Percentiles rank a stretch among this genome's conserved stretches.
Conservation (phyloP, 148 eudicot genomes). For the Pharnaceum exiguum region DNA sequence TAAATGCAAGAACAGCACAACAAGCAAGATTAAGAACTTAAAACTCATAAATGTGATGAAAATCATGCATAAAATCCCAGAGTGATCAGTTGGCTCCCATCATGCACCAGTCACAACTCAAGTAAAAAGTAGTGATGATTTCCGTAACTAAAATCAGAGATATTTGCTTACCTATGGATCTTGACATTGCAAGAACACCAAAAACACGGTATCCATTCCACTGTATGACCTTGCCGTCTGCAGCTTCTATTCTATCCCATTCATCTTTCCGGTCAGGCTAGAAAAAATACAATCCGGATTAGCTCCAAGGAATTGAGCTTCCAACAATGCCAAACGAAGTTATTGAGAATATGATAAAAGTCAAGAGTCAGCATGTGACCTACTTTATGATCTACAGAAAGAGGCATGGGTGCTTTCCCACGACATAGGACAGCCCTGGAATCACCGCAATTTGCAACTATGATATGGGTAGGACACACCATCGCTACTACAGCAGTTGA, state of each 20-base stretch:
- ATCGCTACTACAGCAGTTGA: slow-evolving; percentile 59
- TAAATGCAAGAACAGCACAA: too few species aligned
- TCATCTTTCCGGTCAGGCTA: slow-evolving; percentile 64
- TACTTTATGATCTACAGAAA: slow-evolving; percentile 61
- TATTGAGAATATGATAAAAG: neutral
- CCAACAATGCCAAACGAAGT: neutral
- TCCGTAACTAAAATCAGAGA: neutral
- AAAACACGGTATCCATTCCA: slow-evolving; percentile 63
- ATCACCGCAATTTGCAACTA: slow-evolving; percentile 55
- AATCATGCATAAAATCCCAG: neutral
- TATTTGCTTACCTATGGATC: slow-evolving; percentile 55
- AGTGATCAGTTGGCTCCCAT: neutral
- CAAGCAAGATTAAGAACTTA: too few species aligned
- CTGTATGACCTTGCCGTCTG: slow-evolving; percentile 50
- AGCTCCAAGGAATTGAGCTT: slow-evolving; percentile 4
- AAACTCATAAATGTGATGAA: too few species aligned
- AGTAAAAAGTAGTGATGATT: neutral
- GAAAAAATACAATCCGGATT: slow-evolving; percentile 5
- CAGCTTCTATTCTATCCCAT: slow-evolving; percentile 51
- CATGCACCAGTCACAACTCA: neutral
- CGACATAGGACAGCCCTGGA: slow-evolving; percentile 64
- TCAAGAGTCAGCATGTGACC: slow-evolving; percentile 4
- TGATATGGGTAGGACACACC: slow-evolving; percentile 41
- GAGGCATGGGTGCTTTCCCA: slow-evolving; percentile 44
- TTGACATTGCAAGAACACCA: slow-evolving; percentile 65